Percentiles rank a stretch among this genome's conserved stretches.
Evolutionary conservation across 768 basidiomycete species (phyloP).

Genomic region (Wakefieldia striispora): DNA sequence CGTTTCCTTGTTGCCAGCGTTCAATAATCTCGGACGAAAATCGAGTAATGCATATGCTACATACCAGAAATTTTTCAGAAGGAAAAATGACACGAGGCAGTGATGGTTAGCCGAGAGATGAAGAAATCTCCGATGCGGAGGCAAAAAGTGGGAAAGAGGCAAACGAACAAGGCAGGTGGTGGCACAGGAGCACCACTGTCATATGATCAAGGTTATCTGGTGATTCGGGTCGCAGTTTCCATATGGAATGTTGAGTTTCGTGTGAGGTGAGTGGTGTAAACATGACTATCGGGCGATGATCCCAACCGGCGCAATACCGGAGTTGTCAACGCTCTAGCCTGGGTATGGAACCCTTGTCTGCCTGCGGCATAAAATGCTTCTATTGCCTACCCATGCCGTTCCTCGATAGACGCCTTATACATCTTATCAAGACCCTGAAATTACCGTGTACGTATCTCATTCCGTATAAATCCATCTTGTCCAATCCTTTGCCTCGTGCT

Average conservation of each 20-base stretch:
- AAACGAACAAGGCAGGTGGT: background rate
- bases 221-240: constrained; percentile 17
- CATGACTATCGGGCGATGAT: constrained; percentile 17
- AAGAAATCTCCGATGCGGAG: constrained; percentile 18
- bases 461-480: constrained; percentile 30
- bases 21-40: constrained; percentile 2
- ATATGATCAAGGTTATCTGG: constrained; percentile 10
- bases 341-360: constrained; percentile 24
- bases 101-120: constrained; percentile 19
- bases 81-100: constrained; percentile 9
- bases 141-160: constrained; percentile 16
- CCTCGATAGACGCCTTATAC: constrained; percentile 30
- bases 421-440: constrained; percentile 33
- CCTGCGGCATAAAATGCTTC: constrained; percentile 23
- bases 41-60: constrained; percentile 1
- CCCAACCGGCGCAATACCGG: constrained; percentile 19
- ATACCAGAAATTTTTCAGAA: constrained; percentile 12
- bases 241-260: constrained; percentile 15
- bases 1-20: background rate
- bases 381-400: constrained; percentile 32
- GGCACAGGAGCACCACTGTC: constrained; percentile 10
- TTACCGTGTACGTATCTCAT: constrained; percentile 34
- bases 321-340: constrained; percentile 18
- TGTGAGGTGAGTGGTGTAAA: constrained; percentile 9
- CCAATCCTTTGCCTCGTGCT: constrained; percentile 23